A percentile compares a stretch with the other conserved stretches of the same genome.
Evolutionary conservation across 1,284 basidiomycete species (phyloP).

Genomic region (Ceratobasidium sp.): DNA sequence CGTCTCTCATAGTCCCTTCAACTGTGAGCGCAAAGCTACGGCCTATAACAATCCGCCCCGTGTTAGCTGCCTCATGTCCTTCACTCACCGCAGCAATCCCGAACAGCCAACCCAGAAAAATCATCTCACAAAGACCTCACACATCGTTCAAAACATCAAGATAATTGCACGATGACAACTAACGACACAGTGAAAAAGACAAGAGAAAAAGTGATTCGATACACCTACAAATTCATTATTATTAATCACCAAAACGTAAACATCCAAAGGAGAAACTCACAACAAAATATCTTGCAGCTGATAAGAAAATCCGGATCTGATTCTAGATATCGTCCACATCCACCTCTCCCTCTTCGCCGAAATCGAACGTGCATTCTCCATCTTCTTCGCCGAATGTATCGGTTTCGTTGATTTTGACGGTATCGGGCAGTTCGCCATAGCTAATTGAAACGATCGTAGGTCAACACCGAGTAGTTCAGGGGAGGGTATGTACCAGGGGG

Average conservation of each 20-base stretch:
- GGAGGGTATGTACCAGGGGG: too few relatives aligned
- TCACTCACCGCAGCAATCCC: background rate
- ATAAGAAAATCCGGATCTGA: slow-evolving; percentile 52
- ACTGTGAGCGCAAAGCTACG: background rate
- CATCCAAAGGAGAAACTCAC: background rate
- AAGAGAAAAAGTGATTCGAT: slow-evolving; percentile 10
- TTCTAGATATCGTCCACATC: slow-evolving; percentile 65
- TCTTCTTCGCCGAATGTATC: slow-evolving; percentile 93
- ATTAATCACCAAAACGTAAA: background rate
- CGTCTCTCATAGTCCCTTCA: too few relatives aligned
- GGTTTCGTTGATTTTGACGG: slow-evolving; percentile 99
- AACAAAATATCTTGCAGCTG: background rate
- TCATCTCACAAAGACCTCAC: slow-evolving; percentile 3
- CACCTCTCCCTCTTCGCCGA: slow-evolving; percentile 82
- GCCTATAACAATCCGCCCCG: background rate
- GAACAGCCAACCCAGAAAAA: background rate
- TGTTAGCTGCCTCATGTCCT: slow-evolving; percentile 2
- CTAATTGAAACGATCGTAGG: too few relatives aligned
- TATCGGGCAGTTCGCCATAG: slow-evolving; percentile 91
- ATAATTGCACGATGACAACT: slow-evolving; percentile 34
- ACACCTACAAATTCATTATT: background rate
- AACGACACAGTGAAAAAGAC: slow-evolving; percentile 39
- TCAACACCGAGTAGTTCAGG: too few relatives aligned
- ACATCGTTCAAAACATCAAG: slow-evolving; percentile 10
- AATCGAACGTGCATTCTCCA: slow-evolving; percentile 90